Percentiles rank a stretch among this genome's conserved stretches.
Conservation (phyloP, 225 moss, liverwort and hornwort genomes). For the Bryum argenteum region DNA sequence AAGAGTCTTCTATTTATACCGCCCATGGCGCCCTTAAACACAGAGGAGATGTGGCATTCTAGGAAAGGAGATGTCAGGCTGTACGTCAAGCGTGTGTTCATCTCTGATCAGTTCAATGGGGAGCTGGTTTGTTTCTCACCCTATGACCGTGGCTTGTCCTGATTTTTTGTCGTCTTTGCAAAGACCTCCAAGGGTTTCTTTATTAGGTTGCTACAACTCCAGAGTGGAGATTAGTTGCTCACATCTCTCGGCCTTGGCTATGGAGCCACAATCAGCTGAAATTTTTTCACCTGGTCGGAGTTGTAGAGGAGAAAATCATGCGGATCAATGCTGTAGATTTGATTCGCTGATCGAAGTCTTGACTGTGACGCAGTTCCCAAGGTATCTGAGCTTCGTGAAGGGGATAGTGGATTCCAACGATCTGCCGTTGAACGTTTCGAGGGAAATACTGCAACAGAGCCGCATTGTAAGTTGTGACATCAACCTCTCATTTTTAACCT, state of each 20-base stretch:
- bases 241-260: background rate
- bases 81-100: constrained; percentile 67
- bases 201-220: constrained; percentile 11
- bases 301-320: background rate
- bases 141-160: background rate
- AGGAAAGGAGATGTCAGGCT: constrained; percentile 58
- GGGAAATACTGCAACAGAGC: constrained; percentile 64
- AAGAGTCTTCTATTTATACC: constrained; percentile 58
- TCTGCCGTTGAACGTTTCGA: constrained; percentile 61
- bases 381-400: constrained; percentile 61
- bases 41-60: constrained; percentile 53
- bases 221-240: background rate
- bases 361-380: constrained; percentile 55
- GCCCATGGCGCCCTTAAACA: constrained; percentile 48
- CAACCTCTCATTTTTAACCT: background rate
- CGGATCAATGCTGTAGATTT: constrained; percentile 1
- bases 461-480: constrained; percentile 48
- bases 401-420: constrained; percentile 69
- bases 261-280: background rate
- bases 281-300: constrained; percentile 1
- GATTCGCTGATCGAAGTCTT: constrained; percentile 30
- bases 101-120: constrained; percentile 64
- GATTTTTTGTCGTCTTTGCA: background rate
- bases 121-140: constrained; percentile 55
- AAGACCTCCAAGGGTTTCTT: constrained; percentile 9